Evolutionary conservation across 169 alveolate species (phyloP), one percentile per base, ranked within the genome.

Genomic region (Plasmodium falciparum): DNA sequence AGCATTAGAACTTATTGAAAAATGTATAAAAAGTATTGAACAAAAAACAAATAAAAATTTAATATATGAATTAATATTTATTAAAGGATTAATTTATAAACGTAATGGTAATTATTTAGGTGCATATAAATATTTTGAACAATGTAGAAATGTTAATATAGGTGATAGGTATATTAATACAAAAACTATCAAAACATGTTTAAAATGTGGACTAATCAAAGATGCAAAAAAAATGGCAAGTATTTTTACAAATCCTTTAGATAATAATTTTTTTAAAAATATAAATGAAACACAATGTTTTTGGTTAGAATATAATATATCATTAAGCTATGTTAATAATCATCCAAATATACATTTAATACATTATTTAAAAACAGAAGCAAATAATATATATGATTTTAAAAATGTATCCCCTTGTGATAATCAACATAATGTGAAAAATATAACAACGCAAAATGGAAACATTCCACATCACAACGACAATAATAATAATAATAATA

Each of bases 41-140:
- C 43, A 67, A 24, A 83, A 83, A 39, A 47, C 3, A 0, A 83
- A 83, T 49, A 73, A 69, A 62, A 39, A 15, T 24, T 24, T 83
- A 20, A 83, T 69, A 83, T 73, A 83, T 43, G 91, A 83, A 56
- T 24, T 83, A 47, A 49, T 83, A 56, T 83, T 83, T 69, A 83
- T 67, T 43, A 83, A 83, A 69, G 91, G 91, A n/a, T 67, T 83
- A 67, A 83, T 83, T 29, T 83, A 83, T 72, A 83, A 83, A 61
- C 59, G 91, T 56, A 83, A 83, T 61, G 91, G 91, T 9, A 83
- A 67, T 58, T 83, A 83, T 61, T 17, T 83, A 83, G 67, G 45
- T 12, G 80, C 91, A 24, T 83, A 67, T 63, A 83, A 47, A 61
- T 62, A 43, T 33, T 49, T 83, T 39, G 91, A 83, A 69, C 13